Evolutionary conservation across 768 basidiomycete species (phyloP), one percentile per base, ranked within the genome.

Genomic region (Termitomyces sp.): DNA sequence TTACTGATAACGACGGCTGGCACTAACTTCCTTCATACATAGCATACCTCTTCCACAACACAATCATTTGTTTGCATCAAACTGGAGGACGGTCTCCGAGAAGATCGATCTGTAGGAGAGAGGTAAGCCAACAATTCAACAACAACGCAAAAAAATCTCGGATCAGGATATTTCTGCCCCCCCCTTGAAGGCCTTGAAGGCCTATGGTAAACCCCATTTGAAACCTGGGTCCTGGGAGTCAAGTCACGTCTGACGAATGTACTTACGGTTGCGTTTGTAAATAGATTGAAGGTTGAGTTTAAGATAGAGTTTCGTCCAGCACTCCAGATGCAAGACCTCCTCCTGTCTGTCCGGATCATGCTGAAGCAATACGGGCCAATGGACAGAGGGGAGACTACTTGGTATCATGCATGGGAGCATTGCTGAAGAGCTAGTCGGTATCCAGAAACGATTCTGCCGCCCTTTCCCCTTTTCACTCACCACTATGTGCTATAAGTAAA

Each of bases 231-330:
- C 43, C 43, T 13, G 42, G 48, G 40, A 63, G 44, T 20, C 47
- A 53, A 40, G 52, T 50, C 53, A 58, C n/a, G 56, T 60, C 46
- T 53, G 49, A 24, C 4, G 44, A 55, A 48, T 28, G 44, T 44
- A 51, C 48, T 16, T 32, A 32, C 48, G 51, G 44, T 53, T 18
- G 35, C 47, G 35, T 20, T 26, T 58, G 38, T 28, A 48, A 48
- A 42, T 47, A 57, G 36, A 49, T 61, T 57, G 55, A 55, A 63
- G 60, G 44, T 59, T 63, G 58, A 61, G 44, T 58, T 55, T 30
- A 7, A 30, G 59, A 57, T 24, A 33, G 14, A 32, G 44, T 55
- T 63, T 60, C 35, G 51, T 33, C 24, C 22, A 43, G 36, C 35
- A 51, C 44, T 43, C 44, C 44, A 26, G 30, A 32, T 13, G 56